Conservation (phyloP, 2,329 filamentous ascomycete species). For the Penicillium palitans region DNA sequence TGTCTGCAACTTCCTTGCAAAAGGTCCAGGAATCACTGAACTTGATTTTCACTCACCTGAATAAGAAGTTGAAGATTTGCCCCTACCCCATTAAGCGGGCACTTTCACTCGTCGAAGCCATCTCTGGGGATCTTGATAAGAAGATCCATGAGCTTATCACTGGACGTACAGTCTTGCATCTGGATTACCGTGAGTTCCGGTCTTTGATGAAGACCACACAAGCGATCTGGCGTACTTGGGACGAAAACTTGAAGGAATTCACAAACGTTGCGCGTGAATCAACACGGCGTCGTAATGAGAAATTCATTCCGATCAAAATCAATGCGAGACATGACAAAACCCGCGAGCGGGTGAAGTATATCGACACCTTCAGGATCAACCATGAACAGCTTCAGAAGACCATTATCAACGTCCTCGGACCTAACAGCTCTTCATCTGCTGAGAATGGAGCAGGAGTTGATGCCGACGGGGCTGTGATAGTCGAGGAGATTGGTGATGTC, state of each 20-base stretch:
- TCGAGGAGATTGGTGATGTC: constrained; percentile 94
- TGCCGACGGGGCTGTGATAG: constrained; percentile 66
- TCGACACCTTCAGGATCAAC: constrained; percentile 91
- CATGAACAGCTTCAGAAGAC: constrained; percentile 97
- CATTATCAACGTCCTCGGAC: constrained; percentile 93
- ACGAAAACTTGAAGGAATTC: constrained; percentile 95
- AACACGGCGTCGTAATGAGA: constrained; percentile 88
- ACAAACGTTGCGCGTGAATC: constrained; percentile 96
- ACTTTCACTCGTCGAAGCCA: constrained; percentile 91
- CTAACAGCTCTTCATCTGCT: constrained; percentile 62
- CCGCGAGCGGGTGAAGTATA: constrained; percentile 88
- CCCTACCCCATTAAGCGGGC: constrained; percentile 92
- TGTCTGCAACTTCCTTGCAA: constrained; percentile 83
- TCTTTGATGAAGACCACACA: constrained; percentile 80
- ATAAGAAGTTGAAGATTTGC: constrained; percentile 96
- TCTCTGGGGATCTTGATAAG: constrained; percentile 87
- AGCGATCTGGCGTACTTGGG: constrained; percentile 87
- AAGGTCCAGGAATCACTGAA: constrained; percentile 88
- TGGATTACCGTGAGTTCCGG: constrained; percentile 89
- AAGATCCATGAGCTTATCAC: constrained; percentile 83
- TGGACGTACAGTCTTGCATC: constrained; percentile 83
- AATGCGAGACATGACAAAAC: constrained; percentile 81
- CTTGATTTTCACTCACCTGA: constrained; percentile 89
- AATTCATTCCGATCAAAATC: constrained; percentile 98
- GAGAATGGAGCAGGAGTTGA: constrained; percentile 41